Conservation (phyloP, 148 eudicot species). For the Vaccinium darrowii region DNA sequence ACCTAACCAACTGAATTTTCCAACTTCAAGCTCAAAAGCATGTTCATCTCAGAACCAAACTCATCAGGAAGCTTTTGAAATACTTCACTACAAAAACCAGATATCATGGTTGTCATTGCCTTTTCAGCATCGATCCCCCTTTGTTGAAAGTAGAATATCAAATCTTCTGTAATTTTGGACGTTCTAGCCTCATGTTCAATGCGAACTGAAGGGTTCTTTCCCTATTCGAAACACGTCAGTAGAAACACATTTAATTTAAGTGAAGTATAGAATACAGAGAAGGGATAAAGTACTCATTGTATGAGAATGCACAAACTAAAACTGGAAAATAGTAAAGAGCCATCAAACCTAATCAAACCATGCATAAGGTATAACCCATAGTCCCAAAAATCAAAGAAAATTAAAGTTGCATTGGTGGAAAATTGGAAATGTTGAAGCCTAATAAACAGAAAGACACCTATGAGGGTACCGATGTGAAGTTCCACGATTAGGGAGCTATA, state of each 20-base stretch:
- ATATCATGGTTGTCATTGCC: slow-evolving; percentile 92
- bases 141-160: slow-evolving; percentile 79
- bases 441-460: background rate
- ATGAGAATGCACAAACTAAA: background rate
- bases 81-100: slow-evolving; percentile 84
- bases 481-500: background rate
- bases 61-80: slow-evolving; percentile 89
- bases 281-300: background rate
- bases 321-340: background rate
- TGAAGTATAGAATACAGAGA: too few relatives aligned
- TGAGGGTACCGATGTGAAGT: background rate
- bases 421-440: background rate
- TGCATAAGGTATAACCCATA: background rate
- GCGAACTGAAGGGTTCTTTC: slow-evolving; percentile 61
- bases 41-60: slow-evolving; percentile 86
- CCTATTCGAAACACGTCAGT: slow-evolving; percentile 28
- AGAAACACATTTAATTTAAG: background rate
- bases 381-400: background rate
- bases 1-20: slow-evolving; percentile 83
- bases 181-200: slow-evolving; percentile 95
- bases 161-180: slow-evolving; percentile 82
- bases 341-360: background rate
- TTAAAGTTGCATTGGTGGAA: background rate
- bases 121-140: slow-evolving; percentile 77
- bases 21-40: slow-evolving; percentile 87